Percentiles rank a stretch among this genome's conserved stretches.
Conservation (phyloP, 192 early-diverging fungal species). For the Dissophora ornata region DNA sequence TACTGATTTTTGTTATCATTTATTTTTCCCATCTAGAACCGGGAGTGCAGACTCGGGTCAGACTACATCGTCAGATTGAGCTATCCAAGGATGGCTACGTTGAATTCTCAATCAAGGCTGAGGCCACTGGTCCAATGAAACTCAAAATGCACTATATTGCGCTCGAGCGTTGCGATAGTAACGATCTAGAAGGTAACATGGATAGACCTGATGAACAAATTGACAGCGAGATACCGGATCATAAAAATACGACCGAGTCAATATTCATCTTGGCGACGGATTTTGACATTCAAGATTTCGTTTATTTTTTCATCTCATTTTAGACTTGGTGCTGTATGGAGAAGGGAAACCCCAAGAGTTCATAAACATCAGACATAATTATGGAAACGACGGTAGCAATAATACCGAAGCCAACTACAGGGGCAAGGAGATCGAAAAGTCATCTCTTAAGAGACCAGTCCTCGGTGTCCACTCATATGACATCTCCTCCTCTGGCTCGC, state of each 20-base stretch:
- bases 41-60: neutral
- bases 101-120: neutral
- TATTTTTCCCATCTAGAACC: neutral
- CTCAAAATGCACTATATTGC: neutral
- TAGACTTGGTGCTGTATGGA: neutral
- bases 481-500: neutral
- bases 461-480: neutral
- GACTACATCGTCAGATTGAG: constrained; percentile 6
- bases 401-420: too few species aligned
- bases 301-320: neutral
- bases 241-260: too few species aligned
- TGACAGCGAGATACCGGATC: too few species aligned
- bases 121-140: neutral
- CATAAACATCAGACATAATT: neutral
- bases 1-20: too few species aligned
- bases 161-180: neutral
- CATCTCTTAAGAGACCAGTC: neutral
- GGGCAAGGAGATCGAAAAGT: too few species aligned
- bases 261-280: too few species aligned
- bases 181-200: constrained; percentile 2
- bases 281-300: too few species aligned
- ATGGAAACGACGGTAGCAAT: too few species aligned
- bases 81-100: neutral
- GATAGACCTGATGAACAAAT: too few species aligned
- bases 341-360: neutral